These are phyloP conservation scores for Diplodia corticola DNA, from an alignment of 2,329 filamentous ascomycete species.

Conservation along the genomic window DNA sequence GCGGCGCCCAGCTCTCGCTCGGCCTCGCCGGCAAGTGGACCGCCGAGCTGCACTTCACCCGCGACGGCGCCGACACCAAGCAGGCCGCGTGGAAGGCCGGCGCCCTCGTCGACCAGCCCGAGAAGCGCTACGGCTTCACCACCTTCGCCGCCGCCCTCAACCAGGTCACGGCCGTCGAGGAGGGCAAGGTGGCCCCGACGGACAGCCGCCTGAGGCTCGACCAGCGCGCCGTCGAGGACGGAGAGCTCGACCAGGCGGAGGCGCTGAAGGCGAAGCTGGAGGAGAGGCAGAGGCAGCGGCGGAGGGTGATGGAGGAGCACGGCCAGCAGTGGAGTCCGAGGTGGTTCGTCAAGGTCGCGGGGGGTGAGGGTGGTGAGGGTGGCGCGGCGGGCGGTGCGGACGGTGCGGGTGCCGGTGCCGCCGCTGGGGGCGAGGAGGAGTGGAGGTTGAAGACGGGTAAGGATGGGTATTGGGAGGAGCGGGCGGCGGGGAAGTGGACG, in stretches of 20 bases:
- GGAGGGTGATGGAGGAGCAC: conserved; percentile 72
- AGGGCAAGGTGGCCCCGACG: conserved; percentile 72
- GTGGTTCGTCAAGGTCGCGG: conserved; percentile 76
- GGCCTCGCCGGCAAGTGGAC: conserved; percentile 87
- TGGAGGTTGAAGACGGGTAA: conserved; percentile 72
- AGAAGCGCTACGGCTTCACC: conserved; percentile 84
- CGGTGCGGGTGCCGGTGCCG: conserved; percentile 31
- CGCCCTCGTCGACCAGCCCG: conserved; percentile 72
- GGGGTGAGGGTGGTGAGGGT: conserved; percentile 30
- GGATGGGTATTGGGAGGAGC: conserved; percentile 92
- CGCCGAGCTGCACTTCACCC: conserved; percentile 64
- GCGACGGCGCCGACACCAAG: conserved; percentile 60
- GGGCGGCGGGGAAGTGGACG: conserved; percentile 67
- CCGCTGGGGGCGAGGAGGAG: conserved; percentile 46
- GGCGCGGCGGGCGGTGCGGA: conserved; percentile 34
- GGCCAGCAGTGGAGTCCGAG: conserved; percentile 72
- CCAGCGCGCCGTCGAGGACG: conserved; percentile 79
- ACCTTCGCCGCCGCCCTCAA: conserved; percentile 84
- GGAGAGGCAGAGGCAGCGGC: conserved; percentile 75
- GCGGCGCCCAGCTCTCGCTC: conserved; percentile 65
- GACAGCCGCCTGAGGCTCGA: conserved; percentile 85
- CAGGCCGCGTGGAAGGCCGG: conserved; percentile 78
- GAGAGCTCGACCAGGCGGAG: conserved; percentile 81
- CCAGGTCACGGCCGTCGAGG: conserved; percentile 79
- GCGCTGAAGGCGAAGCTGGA: conserved; percentile 79